Evolutionary conservation across 1,284 basidiomycete genomes (phyloP).

Genomic region (Vanrija humicola): DNA sequence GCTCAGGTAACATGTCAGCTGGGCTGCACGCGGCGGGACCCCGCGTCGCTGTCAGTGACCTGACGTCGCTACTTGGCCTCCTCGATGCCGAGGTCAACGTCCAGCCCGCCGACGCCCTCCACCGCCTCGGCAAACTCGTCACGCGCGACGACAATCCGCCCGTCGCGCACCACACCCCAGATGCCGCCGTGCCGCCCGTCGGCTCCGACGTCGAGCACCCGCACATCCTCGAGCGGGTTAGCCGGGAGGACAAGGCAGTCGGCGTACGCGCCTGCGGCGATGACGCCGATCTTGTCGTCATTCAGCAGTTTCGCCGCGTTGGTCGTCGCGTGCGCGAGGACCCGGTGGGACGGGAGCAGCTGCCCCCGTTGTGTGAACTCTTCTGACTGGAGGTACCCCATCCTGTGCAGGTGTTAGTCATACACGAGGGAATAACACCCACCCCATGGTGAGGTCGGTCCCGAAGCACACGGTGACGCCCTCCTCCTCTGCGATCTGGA

Average conservation of each 20-base stretch:
- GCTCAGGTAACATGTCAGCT: no score
- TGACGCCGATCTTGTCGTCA: conserved; percentile 47
- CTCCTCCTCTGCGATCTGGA: conserved; percentile 27
- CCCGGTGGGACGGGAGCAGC: conserved; percentile 46
- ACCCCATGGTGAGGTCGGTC: conserved; percentile 7
- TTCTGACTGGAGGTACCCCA: conserved; percentile 23
- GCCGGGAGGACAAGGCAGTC: conserved; percentile 52
- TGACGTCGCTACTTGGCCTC: background rate
- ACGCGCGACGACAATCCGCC: conserved; percentile 18
- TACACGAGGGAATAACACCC: background rate
- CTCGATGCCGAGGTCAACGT: conserved; percentile 15
- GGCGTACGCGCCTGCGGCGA: conserved; percentile 48
- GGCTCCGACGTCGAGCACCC: conserved; percentile 51
- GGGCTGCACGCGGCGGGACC: no score
- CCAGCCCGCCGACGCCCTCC: background rate
- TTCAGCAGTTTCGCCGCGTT: conserved; percentile 51
- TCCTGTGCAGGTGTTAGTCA: conserved; percentile 3
- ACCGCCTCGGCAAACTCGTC: conserved; percentile 9
- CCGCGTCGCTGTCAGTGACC: no score
- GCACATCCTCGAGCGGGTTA: conserved; percentile 54
- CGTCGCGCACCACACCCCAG: conserved; percentile 22
- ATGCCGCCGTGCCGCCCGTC: conserved; percentile 12
- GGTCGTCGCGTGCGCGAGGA: conserved; percentile 53
- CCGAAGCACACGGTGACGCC: conserved; percentile 29
- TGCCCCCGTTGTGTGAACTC: conserved; percentile 51